Percentiles rank a stretch among this genome's conserved stretches.
phyloP scores from a whole-genome alignment of 176 grass and related monocot species.

The Panicum miliaceum region DNA sequence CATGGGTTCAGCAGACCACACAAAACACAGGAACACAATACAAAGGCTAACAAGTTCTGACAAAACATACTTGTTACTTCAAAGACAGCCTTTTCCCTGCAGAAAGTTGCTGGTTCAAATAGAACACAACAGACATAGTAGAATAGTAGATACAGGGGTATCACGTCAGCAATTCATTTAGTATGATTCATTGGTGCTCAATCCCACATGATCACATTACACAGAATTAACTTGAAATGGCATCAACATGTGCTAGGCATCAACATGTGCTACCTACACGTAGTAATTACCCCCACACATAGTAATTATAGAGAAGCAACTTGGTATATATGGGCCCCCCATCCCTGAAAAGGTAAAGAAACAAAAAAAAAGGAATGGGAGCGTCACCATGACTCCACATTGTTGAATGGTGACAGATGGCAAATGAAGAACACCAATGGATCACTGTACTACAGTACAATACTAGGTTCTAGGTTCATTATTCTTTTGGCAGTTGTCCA shows the following conservation, averaged over 20 bases:
- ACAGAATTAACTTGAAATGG: neutral
- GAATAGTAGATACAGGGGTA: neutral
- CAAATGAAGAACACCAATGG: neutral
- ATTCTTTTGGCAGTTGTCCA: neutral
- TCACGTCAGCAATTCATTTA: neutral
- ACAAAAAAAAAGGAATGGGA: neutral
- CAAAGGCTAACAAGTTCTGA: neutral
- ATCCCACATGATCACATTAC: neutral
- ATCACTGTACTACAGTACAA: constrained; percentile 10
- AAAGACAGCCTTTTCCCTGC: neutral
- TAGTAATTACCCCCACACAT: constrained; percentile 1
- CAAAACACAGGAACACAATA: neutral
- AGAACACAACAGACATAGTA: neutral
- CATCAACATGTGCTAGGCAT: neutral
- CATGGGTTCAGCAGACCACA: neutral
- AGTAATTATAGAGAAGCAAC: constrained; percentile 1
- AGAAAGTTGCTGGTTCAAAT: neutral
- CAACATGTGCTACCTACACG: neutral
- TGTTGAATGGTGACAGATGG: neutral
- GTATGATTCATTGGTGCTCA: neutral
- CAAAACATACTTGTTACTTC: neutral
- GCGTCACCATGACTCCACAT: neutral
- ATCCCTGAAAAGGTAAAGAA: neutral
- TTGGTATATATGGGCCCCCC: neutral
- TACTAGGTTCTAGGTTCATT: neutral